Evolutionary conservation across 495 filamentous ascomycete species (phyloP).

Genomic region (Neurospora pannonica): DNA sequence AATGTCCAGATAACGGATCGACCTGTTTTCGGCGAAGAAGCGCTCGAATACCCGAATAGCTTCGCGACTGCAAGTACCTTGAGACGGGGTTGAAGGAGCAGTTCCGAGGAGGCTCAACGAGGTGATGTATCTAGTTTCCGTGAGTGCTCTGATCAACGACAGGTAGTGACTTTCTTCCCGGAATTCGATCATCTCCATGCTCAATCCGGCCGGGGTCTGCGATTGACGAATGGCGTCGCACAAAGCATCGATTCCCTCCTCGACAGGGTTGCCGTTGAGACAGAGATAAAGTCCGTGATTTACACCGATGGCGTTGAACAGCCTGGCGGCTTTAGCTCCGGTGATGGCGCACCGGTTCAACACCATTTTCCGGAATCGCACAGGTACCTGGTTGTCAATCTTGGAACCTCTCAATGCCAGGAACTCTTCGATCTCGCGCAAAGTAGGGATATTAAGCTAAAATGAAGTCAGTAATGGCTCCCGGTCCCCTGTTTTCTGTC

Average conservation of each 20-base stretch:
- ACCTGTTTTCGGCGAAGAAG: constrained; percentile 71
- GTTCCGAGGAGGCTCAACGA: constrained; percentile 84
- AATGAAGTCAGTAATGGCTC: not conserved
- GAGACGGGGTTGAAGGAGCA: constrained; percentile 62
- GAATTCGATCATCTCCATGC: constrained; percentile 79
- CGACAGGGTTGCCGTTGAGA: constrained; percentile 74
- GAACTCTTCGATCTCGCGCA: constrained; percentile 44
- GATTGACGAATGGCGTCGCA: constrained; percentile 56
- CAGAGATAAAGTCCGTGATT: constrained; percentile 64
- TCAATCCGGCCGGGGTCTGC: constrained; percentile 60
- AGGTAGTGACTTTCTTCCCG: constrained; percentile 67
- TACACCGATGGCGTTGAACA: constrained; percentile 64
- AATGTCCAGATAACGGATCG: constrained; percentile 70
- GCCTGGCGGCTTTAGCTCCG: constrained; percentile 64
- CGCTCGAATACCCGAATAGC: constrained; percentile 63
- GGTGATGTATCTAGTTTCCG: constrained; percentile 60
- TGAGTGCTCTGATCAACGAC: constrained; percentile 60
- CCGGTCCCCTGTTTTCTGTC: no score
- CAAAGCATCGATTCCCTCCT: constrained; percentile 58
- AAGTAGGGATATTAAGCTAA: constrained; percentile 43
- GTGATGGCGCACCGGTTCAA: constrained; percentile 76
- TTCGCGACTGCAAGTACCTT: constrained; percentile 41
- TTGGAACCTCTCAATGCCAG: constrained; percentile 36
- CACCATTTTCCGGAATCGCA: constrained; percentile 54
- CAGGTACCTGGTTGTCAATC: constrained; percentile 52